Base-by-base conservation (phyloP, 148 eudicot genomes). In the Cornus kousa region DNA sequence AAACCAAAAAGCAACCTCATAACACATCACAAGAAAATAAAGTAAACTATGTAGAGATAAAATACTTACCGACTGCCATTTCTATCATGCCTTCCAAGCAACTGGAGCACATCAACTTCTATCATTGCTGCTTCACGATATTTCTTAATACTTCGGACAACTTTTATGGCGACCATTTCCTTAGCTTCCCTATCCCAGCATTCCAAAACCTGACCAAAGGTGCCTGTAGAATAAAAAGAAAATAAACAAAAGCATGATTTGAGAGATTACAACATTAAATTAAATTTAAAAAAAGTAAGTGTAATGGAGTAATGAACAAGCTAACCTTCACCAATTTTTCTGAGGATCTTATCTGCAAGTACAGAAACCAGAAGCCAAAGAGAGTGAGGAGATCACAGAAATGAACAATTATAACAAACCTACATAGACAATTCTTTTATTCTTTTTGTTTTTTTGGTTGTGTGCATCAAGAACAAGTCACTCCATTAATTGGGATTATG, bases 61-160 rank as follows among this genome's bases (percentile, higher is more conserved):
- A 14, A 76, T 46, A 85, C 87, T 79, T 81, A 93, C 99, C 98
- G 89, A 75, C 79, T 87, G 78, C 88, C 94, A 83, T 85, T 83
- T 88, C 86, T 90, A 82, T 91, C 94, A 86, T 96, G 87, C 86
- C 86, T 91, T 74, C 97, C 91, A 80, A 96, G 98, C 83, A 88
- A 90, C 83, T 93, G 92, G 33, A 96, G 91, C 76, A 93, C 93
- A 32, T 93, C 98, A 22, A 96, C 73, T 84, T 96, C 99, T 67
- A 96, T 83, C 98, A 91, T 90, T 31, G 99, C 99, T 62, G 99
- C 99, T 82, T 93, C 99, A 43, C 99, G 95, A 78, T 96, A 93
- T 77, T 96, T 96, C 84, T 89, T 96, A 40, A 93, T 88, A 78
- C 97, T 90, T 55, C 99, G 88, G 9, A 96, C 83, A 81, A 96